phyloP scores from a whole-genome alignment of 192 early-diverging fungal species.

The Rhizophlyctis rosea region DNA sequence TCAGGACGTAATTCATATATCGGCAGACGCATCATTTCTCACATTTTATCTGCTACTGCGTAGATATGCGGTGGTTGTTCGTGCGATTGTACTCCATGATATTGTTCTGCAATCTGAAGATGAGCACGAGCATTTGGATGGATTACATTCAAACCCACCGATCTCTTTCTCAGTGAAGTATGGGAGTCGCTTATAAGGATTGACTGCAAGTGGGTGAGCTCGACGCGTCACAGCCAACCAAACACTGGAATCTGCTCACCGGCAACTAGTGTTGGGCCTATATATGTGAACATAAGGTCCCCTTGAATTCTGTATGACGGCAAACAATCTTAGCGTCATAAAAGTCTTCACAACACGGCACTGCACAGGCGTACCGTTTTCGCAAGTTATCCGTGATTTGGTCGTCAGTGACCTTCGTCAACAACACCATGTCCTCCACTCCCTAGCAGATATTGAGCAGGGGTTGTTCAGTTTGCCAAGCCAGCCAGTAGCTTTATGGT shows the following conservation, averaged over 20 bases:
- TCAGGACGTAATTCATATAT: no score
- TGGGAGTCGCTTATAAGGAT: constrained; percentile 94
- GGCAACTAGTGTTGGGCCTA: constrained; percentile 61
- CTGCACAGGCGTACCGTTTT: constrained; percentile 58
- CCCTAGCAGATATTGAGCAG: constrained; percentile 30
- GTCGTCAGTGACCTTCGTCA: constrained; percentile 94
- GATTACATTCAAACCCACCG: constrained; percentile 35
- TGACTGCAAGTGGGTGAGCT: constrained; percentile 90
- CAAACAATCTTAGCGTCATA: not conserved
- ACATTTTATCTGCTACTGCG: constrained; percentile 86
- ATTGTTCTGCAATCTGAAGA: constrained; percentile 47
- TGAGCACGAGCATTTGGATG: not conserved
- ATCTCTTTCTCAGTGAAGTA: constrained; percentile 93
- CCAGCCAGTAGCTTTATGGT: not conserved
- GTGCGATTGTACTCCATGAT: constrained; percentile 74
- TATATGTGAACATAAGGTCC: constrained; percentile 86
- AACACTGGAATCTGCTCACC: no score
- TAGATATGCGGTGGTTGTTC: constrained; percentile 94
- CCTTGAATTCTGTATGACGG: constrained; percentile 36
- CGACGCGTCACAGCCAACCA: no score
- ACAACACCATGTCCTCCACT: constrained; percentile 81
- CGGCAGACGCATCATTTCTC: constrained; percentile 2
- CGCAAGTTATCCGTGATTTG: constrained; percentile 91
- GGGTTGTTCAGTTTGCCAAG: not conserved
- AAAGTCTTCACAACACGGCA: not conserved